phyloP scores from a whole-genome alignment of 495 filamentous ascomycete species.

The Bryoglossum gracile region DNA sequence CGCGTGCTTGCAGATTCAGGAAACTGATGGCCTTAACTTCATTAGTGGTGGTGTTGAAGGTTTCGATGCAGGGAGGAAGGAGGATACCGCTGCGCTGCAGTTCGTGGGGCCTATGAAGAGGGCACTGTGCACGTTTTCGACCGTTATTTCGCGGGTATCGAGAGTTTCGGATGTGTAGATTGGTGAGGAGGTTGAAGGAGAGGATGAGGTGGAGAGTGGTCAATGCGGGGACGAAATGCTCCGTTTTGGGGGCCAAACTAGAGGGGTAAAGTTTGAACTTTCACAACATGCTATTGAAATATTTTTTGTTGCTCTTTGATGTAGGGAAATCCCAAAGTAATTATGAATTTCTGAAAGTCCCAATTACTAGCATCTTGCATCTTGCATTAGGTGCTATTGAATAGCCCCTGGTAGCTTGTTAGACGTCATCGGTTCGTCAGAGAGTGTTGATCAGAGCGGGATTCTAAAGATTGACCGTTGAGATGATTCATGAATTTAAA shows the following conservation, averaged over 20 bases:
- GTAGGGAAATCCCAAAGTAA: too few relatives aligned
- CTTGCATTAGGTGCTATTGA: too few relatives aligned
- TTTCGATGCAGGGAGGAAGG: slow-evolving; percentile 47
- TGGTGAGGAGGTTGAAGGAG: not conserved
- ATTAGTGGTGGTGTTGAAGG: slow-evolving; percentile 49
- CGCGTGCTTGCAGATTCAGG: slow-evolving; percentile 44
- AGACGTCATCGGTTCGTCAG: too few relatives aligned
- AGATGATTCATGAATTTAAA: too few relatives aligned
- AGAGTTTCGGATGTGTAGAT: slow-evolving; percentile 23
- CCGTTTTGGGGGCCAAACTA: not conserved
- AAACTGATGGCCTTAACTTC: slow-evolving; percentile 50
- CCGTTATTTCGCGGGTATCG: slow-evolving; percentile 49
- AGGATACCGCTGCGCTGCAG: slow-evolving; percentile 44
- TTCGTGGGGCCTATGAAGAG: slow-evolving; percentile 41
- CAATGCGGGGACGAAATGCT: not conserved
- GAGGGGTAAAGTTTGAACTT: too few relatives aligned
- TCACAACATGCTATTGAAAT: too few relatives aligned
- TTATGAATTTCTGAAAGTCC: too few relatives aligned
- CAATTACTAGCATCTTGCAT: too few relatives aligned
- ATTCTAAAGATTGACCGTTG: too few relatives aligned
- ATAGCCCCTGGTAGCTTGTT: too few relatives aligned
- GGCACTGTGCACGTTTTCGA: slow-evolving; percentile 44
- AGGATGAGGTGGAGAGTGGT: not conserved
- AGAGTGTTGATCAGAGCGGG: too few relatives aligned
- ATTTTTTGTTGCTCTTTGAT: too few relatives aligned